These are phyloP conservation scores for Globisporangium iwayamae DNA, from an alignment of 352 stramenopile species.

Conservation along the genomic window DNA sequence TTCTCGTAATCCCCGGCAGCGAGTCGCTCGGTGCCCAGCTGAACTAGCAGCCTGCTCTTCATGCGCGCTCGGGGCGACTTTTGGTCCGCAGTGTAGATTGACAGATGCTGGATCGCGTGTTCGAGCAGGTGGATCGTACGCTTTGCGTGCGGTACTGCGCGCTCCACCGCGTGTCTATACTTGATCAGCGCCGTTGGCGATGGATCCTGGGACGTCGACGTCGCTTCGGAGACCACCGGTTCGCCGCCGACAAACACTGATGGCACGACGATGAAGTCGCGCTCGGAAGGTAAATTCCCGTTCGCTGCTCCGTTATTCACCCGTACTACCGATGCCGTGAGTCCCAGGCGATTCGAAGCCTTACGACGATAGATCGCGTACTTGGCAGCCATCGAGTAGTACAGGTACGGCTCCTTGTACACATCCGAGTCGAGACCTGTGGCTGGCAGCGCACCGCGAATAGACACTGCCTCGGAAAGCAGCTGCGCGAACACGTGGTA, in stretches of 20 bases:
- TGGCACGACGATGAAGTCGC: conserved; percentile 69
- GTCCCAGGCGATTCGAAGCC: conserved; percentile 51
- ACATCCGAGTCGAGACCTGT: conserved; percentile 70
- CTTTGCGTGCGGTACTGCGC: conserved; percentile 56
- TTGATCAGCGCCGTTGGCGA: conserved; percentile 56
- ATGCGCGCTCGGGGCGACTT: conserved; percentile 63
- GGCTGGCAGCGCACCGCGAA: conserved; percentile 50
- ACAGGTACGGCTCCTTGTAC: conserved; percentile 88
- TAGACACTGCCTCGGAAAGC: conserved; percentile 63
- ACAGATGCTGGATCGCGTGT: conserved; percentile 72
- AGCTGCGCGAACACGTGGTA: conserved; percentile 88
- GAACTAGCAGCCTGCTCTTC: conserved; percentile 71
- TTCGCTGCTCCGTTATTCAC: neutral
- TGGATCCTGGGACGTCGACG: conserved; percentile 31
- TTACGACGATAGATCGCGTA: conserved; percentile 77
- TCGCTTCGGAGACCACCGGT: conserved; percentile 51
- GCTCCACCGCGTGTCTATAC: conserved; percentile 62
- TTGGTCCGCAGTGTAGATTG: conserved; percentile 59
- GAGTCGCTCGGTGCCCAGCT: conserved; percentile 70
- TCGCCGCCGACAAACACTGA: conserved; percentile 72
- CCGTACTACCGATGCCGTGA: conserved; percentile 20
- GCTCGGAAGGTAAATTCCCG: conserved; percentile 29
- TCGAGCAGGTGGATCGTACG: conserved; percentile 74
- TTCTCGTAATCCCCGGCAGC: conserved; percentile 66
- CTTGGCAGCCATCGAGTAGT: conserved; percentile 82